Evolutionary conservation across 2,329 filamentous ascomycete genomes (phyloP).

Genomic region (Aspergillus sclerotialis): DNA sequence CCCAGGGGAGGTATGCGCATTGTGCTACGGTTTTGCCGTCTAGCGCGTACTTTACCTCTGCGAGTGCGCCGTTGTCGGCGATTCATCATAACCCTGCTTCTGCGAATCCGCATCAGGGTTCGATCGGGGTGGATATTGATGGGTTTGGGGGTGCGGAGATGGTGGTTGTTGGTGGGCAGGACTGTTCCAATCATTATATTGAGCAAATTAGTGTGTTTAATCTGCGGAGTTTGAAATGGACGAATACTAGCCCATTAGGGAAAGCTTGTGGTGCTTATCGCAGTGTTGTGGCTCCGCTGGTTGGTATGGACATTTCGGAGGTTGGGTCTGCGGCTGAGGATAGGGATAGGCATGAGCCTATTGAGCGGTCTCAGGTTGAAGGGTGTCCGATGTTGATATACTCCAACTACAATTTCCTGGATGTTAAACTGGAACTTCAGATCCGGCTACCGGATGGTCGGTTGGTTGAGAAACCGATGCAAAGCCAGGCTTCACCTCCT

Average conservation of each 20-base stretch:
- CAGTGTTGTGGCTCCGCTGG: constrained; percentile 82
- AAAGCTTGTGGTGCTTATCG: constrained; percentile 95
- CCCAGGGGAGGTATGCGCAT: constrained; percentile 92
- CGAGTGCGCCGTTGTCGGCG: constrained; percentile 74
- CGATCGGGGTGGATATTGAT: constrained; percentile 81
- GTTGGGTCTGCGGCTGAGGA: constrained; percentile 38
- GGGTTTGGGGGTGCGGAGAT: constrained; percentile 91
- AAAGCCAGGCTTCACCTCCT: constrained; percentile 73
- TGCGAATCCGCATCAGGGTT: constrained; percentile 76
- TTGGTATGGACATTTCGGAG: constrained; percentile 37
- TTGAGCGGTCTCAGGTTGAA: constrained; percentile 21
- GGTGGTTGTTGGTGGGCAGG: constrained; percentile 93
- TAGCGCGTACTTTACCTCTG: constrained; percentile 76
- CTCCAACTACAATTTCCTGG: constrained; percentile 97
- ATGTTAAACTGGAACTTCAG: constrained; percentile 93
- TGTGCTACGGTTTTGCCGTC: constrained; percentile 90
- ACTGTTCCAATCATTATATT: constrained; percentile 97
- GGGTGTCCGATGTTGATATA: constrained; percentile 83
- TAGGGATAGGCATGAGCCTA: constrained; percentile 28
- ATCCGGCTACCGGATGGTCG: constrained; percentile 77
- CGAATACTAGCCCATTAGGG: constrained; percentile 75
- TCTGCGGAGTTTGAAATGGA: constrained; percentile 90
- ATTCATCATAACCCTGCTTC: constrained; percentile 83
- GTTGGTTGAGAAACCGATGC: constrained; percentile 80
- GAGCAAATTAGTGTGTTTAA: constrained; percentile 99